A percentile compares a stretch with the other conserved stretches of the same genome.
Conservation (phyloP, 176 grass and related monocot genomes). For the Hordeum marinum region DNA sequence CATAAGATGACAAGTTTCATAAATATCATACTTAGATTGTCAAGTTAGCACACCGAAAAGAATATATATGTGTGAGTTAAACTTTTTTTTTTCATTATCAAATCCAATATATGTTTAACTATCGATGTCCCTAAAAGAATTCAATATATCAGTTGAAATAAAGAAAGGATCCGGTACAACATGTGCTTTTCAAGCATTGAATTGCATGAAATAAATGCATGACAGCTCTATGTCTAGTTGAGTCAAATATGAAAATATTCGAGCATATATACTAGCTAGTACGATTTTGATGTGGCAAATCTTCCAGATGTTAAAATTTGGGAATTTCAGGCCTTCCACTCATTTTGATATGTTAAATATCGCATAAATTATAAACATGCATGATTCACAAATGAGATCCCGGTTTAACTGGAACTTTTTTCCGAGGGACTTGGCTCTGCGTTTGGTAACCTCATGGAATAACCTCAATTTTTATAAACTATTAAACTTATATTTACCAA, state of each 20-base stretch:
- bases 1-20: not conserved
- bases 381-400: not conserved
- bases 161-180: constrained; percentile 21
- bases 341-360: constrained; percentile 2
- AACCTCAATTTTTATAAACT: too few relatives aligned
- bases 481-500: not conserved
- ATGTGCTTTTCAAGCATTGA: constrained; percentile 44
- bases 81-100: not conserved
- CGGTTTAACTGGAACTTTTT: not conserved
- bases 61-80: not conserved
- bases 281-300: constrained; percentile 8
- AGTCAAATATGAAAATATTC: not conserved
- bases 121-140: not conserved
- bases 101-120: not conserved
- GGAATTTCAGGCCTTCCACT: not conserved
- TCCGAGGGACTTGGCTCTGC: not conserved
- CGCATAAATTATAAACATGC: not conserved
- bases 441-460: not conserved
- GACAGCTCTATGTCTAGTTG: constrained; percentile 28
- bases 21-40: too few relatives aligned
- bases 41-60: not conserved
- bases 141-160: not conserved
- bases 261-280: not conserved
- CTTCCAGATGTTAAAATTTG: not conserved
- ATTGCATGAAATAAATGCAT: constrained; percentile 39